Base-by-base conservation (phyloP, 2,329 filamentous ascomycete species). In the Alternaria burnsii region DNA sequence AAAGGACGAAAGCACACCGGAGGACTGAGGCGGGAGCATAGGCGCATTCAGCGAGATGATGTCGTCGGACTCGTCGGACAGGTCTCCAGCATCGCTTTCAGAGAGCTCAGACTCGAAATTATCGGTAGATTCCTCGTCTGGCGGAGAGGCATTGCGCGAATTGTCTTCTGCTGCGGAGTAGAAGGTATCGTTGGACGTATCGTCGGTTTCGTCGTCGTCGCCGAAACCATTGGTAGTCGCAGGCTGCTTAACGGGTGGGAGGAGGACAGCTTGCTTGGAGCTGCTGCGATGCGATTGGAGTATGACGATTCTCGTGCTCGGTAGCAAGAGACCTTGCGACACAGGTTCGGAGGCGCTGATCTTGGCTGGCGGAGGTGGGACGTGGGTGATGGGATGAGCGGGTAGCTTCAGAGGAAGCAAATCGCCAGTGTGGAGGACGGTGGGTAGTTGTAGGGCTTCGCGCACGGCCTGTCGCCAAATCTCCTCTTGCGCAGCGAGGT, bases 281-380 rank as follows among this genome's bases (percentile, higher is more conserved):
- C 75, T 66, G 83, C 75, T 66, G 43, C 72, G 74, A 59, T 87
- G 86, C 82, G 84, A 68, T 84, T 86, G 86, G 48, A 91, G 89
- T 22, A 98, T 84, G 24, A 99, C 89, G 58, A 99, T 92, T 71
- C 91, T 93, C 16, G 94, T 99, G 12, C 83, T 86, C 0, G 92
- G 85, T 9, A 89, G 85, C 47, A 99, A 77, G 5, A 95, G 78
- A 9, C 95, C 95, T 78, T 99, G 95, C 6, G 92, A 88, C 16
- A 98, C 93, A 9, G 95, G 95, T 76, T 99, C 95, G 76, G 94
- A 98, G n/a, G 96, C 88, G 48, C 92, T 89, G 62, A 98, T 91
- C 79, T 91, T 93, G 42, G 92, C 95, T 0, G 94, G 93, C 42
- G 92, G 92, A 14, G 93, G 87, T 24, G 92, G 88, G 18, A 91